Percentiles rank a stretch among this genome's conserved stretches.
Evolutionary conservation across 306 rosid species (phyloP).

Genomic region (Inga laurina): DNA sequence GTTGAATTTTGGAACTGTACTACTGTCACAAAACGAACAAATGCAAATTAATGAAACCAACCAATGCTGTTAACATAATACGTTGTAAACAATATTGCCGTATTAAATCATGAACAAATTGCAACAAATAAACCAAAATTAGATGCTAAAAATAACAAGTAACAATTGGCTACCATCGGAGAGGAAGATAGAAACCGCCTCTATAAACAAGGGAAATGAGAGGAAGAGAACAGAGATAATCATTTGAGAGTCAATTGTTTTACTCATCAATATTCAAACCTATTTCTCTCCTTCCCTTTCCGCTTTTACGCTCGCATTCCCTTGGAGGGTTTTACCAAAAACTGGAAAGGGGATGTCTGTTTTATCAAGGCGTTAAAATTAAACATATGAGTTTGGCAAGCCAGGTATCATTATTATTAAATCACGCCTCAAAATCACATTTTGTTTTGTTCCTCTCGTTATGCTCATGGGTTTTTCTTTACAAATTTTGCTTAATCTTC

Average conservation of each 20-base stretch:
- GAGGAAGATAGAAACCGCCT: constrained; percentile 32
- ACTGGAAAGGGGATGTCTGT: constrained; percentile 53
- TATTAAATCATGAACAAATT: not conserved
- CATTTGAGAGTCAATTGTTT: constrained; percentile 23
- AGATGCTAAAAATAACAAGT: constrained; percentile 20
- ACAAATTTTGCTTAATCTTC: not conserved
- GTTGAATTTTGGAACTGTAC: not conserved
- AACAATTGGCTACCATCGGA: constrained; percentile 25
- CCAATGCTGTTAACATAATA: not conserved
- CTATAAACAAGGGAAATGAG: constrained; percentile 43
- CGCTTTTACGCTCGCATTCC: constrained; percentile 42
- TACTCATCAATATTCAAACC: constrained; percentile 6
- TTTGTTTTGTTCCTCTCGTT: not conserved
- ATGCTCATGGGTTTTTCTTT: not conserved
- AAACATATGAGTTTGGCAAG: constrained; percentile 18
- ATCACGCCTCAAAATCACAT: not conserved
- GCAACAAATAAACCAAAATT: constrained; percentile 38
- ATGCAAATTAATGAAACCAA: not conserved
- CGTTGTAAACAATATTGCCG: not conserved
- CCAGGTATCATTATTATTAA: constrained; percentile 19
- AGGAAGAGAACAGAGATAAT: constrained; percentile 33
- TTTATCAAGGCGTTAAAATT: constrained; percentile 11
- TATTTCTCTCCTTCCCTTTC: not conserved
- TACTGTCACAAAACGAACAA: not conserved
- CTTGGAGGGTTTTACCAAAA: constrained; percentile 40